Evolutionary conservation across 148 eudicot species (phyloP), one percentile per base, ranked within the genome.

Genomic region (Pouteria glomerata): DNA sequence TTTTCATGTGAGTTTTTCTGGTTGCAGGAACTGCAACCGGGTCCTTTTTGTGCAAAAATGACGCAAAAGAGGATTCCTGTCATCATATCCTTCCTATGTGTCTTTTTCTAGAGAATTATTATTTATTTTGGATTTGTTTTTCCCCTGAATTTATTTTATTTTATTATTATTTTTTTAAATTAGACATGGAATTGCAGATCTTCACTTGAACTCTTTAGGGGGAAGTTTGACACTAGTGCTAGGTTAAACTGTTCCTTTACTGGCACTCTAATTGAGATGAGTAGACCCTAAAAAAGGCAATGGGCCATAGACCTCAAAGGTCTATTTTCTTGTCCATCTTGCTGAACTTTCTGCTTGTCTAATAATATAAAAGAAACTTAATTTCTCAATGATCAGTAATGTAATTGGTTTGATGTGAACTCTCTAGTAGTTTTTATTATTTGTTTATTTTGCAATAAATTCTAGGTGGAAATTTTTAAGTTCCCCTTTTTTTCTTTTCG

Each of bases 381-480:
- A 53, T 23, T 48, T 6, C 3, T 57, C 19, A 56, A 19, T 19
- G 12, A 15, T 70, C 16, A 39, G 27, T 39, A 24, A 3, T 70
- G 29, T 26, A 39, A 26, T 27, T 8, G n/a, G 19, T 41, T 2
- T 19, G 45, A 69, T 69, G 14, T 14, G 29, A 42, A 69, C 45
- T 23, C 50, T 41, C 47, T 69, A 15, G 24, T 21, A 57, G 18
- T 69, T 70, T 42, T 19, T 39, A 3, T 57, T 39, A 0, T 51
- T 53, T 31, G 11, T 47, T 30, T 50, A 24, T 39, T 33, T 52
- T 13, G 35, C 55, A 2, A 34, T 24, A 41, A 24, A 13, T 64
- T 26, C 26, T 48, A 2, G 27, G 65, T 77, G 39, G 44, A 8
- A 30, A 50, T n/a, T n/a, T 48, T 57, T 29, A 68, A 79, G 16